phyloP scores from a whole-genome alignment of 2,329 filamentous ascomycete genomes.

The Kalmusia sp. region DNA sequence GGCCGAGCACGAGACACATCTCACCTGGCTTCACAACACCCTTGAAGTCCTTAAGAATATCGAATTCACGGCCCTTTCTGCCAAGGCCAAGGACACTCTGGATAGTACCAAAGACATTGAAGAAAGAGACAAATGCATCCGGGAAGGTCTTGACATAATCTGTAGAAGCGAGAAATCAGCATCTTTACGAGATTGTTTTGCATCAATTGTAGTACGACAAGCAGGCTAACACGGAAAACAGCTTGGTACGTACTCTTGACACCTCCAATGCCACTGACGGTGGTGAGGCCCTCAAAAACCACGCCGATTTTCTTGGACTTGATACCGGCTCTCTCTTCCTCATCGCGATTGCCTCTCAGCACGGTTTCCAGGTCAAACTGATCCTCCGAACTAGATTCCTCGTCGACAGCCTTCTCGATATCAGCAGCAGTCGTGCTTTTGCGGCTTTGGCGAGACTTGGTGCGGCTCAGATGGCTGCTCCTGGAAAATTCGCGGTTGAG shows the following conservation, averaged over 20 bases:
- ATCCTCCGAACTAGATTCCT: slow-evolving; percentile 45
- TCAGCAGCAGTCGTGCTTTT: slow-evolving; percentile 51
- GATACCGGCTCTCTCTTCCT: slow-evolving; percentile 79
- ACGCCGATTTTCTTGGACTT: slow-evolving; percentile 76
- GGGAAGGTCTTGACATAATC: slow-evolving; percentile 68
- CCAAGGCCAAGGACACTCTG: slow-evolving; percentile 69
- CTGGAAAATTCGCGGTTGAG: slow-evolving; percentile 60
- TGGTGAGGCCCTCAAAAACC: slow-evolving; percentile 78
- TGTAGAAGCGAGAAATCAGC: slow-evolving; percentile 14
- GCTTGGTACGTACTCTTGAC: slow-evolving; percentile 69
- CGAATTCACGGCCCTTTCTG: slow-evolving; percentile 73
- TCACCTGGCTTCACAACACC: slow-evolving; percentile 72
- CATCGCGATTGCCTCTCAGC: slow-evolving; percentile 73
- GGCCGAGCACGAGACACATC: slow-evolving; percentile 84
- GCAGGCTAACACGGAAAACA: too few relatives aligned
- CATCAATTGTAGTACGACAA: too few relatives aligned
- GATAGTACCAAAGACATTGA: slow-evolving; percentile 74
- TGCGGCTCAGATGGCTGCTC: slow-evolving; percentile 50
- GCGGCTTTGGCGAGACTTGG: slow-evolving; percentile 55
- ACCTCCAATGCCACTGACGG: slow-evolving; percentile 77
- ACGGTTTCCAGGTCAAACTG: slow-evolving; percentile 79
- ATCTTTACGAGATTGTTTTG: too few relatives aligned
- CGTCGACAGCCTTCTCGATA: slow-evolving; percentile 62
- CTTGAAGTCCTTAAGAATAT: slow-evolving; percentile 75
- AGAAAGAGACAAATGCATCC: slow-evolving; percentile 76